A percentile compares a stretch with the other conserved stretches of the same genome.
These are phyloP conservation scores for Colletotrichum sp. DNA, from an alignment of 2,329 filamentous ascomycete species.

Conservation along the genomic window DNA sequence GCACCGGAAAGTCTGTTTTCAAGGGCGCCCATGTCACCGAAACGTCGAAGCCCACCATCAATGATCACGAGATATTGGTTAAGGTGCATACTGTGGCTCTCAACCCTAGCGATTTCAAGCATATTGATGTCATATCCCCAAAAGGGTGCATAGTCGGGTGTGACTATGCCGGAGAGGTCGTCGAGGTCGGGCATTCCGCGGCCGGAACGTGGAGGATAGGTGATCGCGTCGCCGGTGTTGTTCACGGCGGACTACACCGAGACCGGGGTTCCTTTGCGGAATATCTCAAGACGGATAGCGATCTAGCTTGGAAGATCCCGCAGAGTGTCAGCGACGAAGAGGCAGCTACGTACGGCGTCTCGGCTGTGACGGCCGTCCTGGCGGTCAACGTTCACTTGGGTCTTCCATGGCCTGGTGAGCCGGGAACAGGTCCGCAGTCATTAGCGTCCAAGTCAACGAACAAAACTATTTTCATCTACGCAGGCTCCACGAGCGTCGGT, in stretches of 20 bases:
- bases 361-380: slow-evolving; percentile 29
- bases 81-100: slow-evolving; percentile 34
- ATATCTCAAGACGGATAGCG: slow-evolving; percentile 26
- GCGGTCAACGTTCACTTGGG: slow-evolving; percentile 27
- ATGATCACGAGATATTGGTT: slow-evolving; percentile 28
- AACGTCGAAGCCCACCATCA: neutral
- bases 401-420: slow-evolving; percentile 22
- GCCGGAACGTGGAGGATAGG: slow-evolving; percentile 18
- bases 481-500: slow-evolving; percentile 25
- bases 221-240: slow-evolving; percentile 31
- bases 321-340: slow-evolving; percentile 24
- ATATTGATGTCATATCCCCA: slow-evolving; percentile 31
- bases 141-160: slow-evolving; percentile 30
- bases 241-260: slow-evolving; percentile 27
- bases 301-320: slow-evolving; percentile 29
- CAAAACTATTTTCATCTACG: slow-evolving; percentile 27
- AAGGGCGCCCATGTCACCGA: neutral
- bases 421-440: neutral
- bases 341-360: slow-evolving; percentile 33
- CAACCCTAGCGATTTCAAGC: slow-evolving; percentile 38
- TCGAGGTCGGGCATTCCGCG: slow-evolving; percentile 29
- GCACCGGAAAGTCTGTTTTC: slow-evolving; percentile 27
- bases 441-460: neutral
- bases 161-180: slow-evolving; percentile 37
- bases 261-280: slow-evolving; percentile 32